These are phyloP conservation scores for Neurospora terricola DNA, from an alignment of 495 filamentous ascomycete genomes.

Conservation along the genomic window DNA sequence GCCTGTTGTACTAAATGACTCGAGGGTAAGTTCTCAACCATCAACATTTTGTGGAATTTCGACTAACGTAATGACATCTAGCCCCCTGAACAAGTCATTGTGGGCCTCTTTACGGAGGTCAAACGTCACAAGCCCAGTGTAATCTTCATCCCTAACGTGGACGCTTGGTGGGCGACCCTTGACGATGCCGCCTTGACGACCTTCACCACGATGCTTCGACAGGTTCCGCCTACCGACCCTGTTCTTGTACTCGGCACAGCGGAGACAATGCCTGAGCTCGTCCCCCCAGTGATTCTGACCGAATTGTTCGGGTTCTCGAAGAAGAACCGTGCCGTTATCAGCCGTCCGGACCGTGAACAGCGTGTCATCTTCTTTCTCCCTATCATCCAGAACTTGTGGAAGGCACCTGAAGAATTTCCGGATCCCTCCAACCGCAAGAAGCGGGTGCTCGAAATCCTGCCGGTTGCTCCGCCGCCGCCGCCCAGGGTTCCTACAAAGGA, in stretches of 20 bases:
- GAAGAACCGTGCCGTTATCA: slow-evolving; percentile 60
- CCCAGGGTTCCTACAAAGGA: slow-evolving; percentile 57
- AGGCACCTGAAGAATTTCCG: slow-evolving; percentile 74
- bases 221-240: slow-evolving; percentile 76
- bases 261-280: slow-evolving; percentile 48
- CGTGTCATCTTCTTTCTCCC: slow-evolving; percentile 68
- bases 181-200: slow-evolving; percentile 53
- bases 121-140: slow-evolving; percentile 91
- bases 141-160: slow-evolving; percentile 85
- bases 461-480: slow-evolving; percentile 61
- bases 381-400: slow-evolving; percentile 63
- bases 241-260: slow-evolving; percentile 76
- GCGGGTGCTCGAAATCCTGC: slow-evolving; percentile 65
- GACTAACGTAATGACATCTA: slow-evolving; percentile 21
- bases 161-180: slow-evolving; percentile 73
- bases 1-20: slow-evolving; percentile 56
- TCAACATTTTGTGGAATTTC: slow-evolving; percentile 12
- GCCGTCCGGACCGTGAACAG: slow-evolving; percentile 49
- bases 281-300: slow-evolving; percentile 47
- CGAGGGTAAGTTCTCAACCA: slow-evolving; percentile 44
- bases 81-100: slow-evolving; percentile 76
- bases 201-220: slow-evolving; percentile 67
- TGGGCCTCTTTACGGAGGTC: slow-evolving; percentile 83
- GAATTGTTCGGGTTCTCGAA: slow-evolving; percentile 79
- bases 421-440: slow-evolving; percentile 76